Base-by-base conservation (phyloP, 75 land plant genomes). In the Isoetes taiwanensis region DNA sequence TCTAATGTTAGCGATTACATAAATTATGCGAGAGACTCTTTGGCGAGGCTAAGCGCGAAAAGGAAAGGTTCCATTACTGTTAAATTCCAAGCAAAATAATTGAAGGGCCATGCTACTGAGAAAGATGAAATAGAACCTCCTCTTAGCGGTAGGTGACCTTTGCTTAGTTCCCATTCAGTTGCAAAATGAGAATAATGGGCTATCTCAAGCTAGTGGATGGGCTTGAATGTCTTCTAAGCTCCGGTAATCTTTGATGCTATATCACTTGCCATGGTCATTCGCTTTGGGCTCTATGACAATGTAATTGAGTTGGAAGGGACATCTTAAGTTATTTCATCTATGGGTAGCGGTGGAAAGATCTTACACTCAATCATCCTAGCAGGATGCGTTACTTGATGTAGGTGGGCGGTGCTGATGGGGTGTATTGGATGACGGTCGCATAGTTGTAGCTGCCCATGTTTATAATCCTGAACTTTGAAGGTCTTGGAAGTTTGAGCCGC, bases 311-410 rank as follows among this genome's bases (percentile, higher is more conserved):
- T 65, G 74, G 74, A 41, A 52, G 28, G 68, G 68, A n/a, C 10
- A 21, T 23, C 42, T 72, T 43, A 72, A 72, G 52, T 64, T 9
- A 53, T 71, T 21, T 71, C 74, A 16, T 71, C 67, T 1, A 71
- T 71, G 68, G 74, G 62, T 9, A 72, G 74, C 48, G 65, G 74
- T 65, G 74, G 74, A 2, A 65, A 65, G 23, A 60, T 68, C 3
- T 72, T 60, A 31, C 64, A 16, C 43, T 65, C 2, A 64, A 72
- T 43, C 68, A 72, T n/a, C 35, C 40, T 70, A 5, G 41, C 60
- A 30, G 62, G 73, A 10, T 60, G n/a, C 64, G 25, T 53, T 65
- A 28, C 60, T 72, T 39, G 74, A 72, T 54, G 74, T 72, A 30
- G 59, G 74, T 17, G 74, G 68, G 1, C 54, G 64, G n/a, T 72